These are phyloP conservation scores for Apiospora arundinis DNA, from an alignment of 2,329 filamentous ascomycete genomes.

Conservation along the genomic window DNA sequence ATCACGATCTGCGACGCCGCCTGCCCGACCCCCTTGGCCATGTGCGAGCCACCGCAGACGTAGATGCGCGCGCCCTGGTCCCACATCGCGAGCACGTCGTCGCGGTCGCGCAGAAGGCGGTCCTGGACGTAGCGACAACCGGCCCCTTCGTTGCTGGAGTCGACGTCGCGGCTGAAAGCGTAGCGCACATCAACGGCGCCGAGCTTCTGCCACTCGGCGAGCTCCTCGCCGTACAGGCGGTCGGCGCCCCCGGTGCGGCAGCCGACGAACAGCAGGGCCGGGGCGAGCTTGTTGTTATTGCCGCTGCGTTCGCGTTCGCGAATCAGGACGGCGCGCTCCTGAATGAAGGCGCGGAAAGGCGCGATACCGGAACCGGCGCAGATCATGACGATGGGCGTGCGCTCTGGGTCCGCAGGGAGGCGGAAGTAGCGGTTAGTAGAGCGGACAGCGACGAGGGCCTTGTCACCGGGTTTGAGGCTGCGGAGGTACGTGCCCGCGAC, in stretches of 20 bases:
- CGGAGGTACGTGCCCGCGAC: constrained; percentile 51
- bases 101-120: constrained; percentile 31
- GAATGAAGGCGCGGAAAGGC: constrained; percentile 54
- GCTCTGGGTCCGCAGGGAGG: constrained; percentile 33
- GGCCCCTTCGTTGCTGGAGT: constrained; percentile 43
- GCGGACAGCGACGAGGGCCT: constrained; percentile 25
- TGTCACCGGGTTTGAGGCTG: constrained; percentile 31
- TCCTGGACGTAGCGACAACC: constrained; percentile 34
- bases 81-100: constrained; percentile 30
- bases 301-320: constrained; percentile 32
- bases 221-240: constrained; percentile 48
- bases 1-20: constrained; percentile 40
- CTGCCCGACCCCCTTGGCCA: constrained; percentile 44
- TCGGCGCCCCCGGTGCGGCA: constrained; percentile 53
- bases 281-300: constrained; percentile 42
- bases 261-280: constrained; percentile 55
- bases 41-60: constrained; percentile 57
- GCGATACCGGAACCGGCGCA: constrained; percentile 49
- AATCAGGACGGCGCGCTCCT: constrained; percentile 47
- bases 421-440: constrained; percentile 32
- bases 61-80: constrained; percentile 52
- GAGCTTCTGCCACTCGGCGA: constrained; percentile 51
- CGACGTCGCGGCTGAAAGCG: constrained; percentile 53
- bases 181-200: constrained; percentile 58
- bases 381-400: constrained; percentile 40